phyloP scores from a whole-genome alignment of 495 filamentous ascomycete species.

The Hypoxylon perforatum region DNA sequence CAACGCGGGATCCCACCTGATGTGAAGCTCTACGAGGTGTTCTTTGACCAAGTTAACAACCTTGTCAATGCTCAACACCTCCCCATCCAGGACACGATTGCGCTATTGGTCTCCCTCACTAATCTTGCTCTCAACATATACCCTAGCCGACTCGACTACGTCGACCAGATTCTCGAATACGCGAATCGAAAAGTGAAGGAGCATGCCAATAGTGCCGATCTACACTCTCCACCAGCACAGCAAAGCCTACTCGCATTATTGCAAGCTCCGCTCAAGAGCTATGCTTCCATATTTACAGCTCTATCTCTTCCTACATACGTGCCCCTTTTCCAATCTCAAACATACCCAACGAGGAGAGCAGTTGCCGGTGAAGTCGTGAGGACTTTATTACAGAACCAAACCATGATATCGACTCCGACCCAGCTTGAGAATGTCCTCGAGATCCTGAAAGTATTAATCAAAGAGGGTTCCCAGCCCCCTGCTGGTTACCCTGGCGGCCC shows the following conservation, averaged over 20 bases:
- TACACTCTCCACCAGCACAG: constrained; percentile 88
- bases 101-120: constrained; percentile 87
- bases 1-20: constrained; percentile 79
- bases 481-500: constrained; percentile 84
- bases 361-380: constrained; percentile 88
- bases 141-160: constrained; percentile 90
- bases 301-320: constrained; percentile 91
- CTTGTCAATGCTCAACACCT: constrained; percentile 90
- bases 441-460: constrained; percentile 88
- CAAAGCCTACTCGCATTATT: constrained; percentile 89
- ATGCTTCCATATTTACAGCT: constrained; percentile 92
- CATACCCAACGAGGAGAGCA: constrained; percentile 89
- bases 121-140: constrained; percentile 97
- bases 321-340: constrained; percentile 88
- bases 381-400: constrained; percentile 82
- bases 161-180: constrained; percentile 92
- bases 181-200: constrained; percentile 88
- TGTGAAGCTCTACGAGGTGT: constrained; percentile 94
- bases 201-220: constrained; percentile 90
- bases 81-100: constrained; percentile 94
- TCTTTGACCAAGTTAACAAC: constrained; percentile 95
- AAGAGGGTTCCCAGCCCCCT: constrained; percentile 87
- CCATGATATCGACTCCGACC: constrained; percentile 74
- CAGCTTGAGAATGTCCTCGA: constrained; percentile 91
- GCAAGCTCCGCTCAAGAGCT: constrained; percentile 86